Percentiles rank a stretch among this genome's conserved stretches.
Conservation (phyloP, 2,329 filamentous ascomycete genomes). For the Zasmidium angulare region DNA sequence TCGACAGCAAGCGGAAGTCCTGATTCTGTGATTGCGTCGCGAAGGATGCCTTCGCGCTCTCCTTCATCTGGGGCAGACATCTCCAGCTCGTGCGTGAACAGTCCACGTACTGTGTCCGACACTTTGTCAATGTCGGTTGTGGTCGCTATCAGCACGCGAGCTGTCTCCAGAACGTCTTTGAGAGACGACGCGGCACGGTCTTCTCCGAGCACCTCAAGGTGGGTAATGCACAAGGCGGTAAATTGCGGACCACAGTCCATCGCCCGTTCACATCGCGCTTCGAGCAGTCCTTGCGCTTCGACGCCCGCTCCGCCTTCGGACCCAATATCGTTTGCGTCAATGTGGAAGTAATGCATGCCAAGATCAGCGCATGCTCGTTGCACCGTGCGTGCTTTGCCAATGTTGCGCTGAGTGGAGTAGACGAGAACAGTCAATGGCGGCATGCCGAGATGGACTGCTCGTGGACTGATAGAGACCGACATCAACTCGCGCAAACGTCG, state of each 20-base stretch:
- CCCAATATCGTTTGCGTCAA: conserved; percentile 90
- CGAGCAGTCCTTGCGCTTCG: conserved; percentile 87
- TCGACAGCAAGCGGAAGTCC: conserved; percentile 76
- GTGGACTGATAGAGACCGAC: conserved; percentile 80
- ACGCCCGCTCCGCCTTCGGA: conserved; percentile 86
- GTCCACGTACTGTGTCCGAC: conserved; percentile 80
- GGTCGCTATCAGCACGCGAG: conserved; percentile 83
- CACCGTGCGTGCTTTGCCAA: conserved; percentile 84
- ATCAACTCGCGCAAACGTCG: conserved; percentile 79
- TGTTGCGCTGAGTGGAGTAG: conserved; percentile 86
- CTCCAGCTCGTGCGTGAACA: conserved; percentile 95
- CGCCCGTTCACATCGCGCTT: conserved; percentile 82
- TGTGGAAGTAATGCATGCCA: conserved; percentile 81
- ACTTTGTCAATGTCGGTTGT: conserved; percentile 95
- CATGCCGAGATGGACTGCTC: conserved; percentile 82
- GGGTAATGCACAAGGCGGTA: conserved; percentile 81
- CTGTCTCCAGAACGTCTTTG: conserved; percentile 77
- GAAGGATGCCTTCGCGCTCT: conserved; percentile 84
- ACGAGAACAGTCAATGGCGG: conserved; percentile 85
- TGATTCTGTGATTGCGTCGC: conserved; percentile 72
- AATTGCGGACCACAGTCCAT: conserved; percentile 82
- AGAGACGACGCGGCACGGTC: conserved; percentile 86
- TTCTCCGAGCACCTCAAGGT: conserved; percentile 86
- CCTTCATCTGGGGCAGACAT: conserved; percentile 90
- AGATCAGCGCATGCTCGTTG: conserved; percentile 79